Percentiles rank a stretch among this genome's conserved stretches.
Conservation (phyloP, 78 protist species). For the Chrysochromulina parva region DNA sequence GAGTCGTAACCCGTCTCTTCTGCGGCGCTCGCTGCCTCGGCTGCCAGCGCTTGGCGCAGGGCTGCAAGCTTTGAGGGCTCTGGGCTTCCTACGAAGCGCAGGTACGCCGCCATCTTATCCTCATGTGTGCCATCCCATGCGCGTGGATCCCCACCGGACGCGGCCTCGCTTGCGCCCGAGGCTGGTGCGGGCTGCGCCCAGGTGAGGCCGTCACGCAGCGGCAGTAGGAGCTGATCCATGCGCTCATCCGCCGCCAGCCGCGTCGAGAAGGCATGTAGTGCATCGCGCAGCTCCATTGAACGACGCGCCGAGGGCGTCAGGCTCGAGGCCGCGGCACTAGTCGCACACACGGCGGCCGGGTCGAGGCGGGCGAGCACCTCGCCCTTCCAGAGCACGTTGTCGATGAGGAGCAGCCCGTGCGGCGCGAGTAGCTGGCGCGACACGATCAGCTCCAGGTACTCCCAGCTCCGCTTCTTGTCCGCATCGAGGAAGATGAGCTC, state of each 20-base stretch:
- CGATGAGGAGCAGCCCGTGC: background rate
- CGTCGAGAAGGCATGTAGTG: background rate
- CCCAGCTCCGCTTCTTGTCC: background rate
- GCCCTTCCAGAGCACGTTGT: background rate
- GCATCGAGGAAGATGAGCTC: background rate
- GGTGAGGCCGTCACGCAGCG: conserved; percentile 22
- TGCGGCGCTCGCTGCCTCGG: background rate
- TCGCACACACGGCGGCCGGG: background rate
- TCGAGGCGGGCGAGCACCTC: background rate
- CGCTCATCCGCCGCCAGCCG: background rate
- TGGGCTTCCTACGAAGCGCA: background rate
- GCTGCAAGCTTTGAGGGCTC: background rate
- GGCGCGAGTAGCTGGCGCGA: background rate
- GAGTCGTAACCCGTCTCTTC: no score
- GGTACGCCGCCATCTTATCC: background rate
- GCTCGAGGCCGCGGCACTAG: background rate
- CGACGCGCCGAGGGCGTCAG: background rate
- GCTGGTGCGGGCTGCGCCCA: background rate
- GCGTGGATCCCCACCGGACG: no score
- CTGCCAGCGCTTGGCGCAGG: background rate
- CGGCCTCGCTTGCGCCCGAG: background rate
- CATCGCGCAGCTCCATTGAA: background rate
- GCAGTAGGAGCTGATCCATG: background rate
- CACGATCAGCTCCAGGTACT: background rate
- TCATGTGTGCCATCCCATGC: background rate